A percentile compares a stretch with the other conserved stretches of the same genome.
These are phyloP conservation scores for Oehlia diaphana DNA, from an alignment of 192 early-diverging fungal genomes.

Conservation along the genomic window DNA sequence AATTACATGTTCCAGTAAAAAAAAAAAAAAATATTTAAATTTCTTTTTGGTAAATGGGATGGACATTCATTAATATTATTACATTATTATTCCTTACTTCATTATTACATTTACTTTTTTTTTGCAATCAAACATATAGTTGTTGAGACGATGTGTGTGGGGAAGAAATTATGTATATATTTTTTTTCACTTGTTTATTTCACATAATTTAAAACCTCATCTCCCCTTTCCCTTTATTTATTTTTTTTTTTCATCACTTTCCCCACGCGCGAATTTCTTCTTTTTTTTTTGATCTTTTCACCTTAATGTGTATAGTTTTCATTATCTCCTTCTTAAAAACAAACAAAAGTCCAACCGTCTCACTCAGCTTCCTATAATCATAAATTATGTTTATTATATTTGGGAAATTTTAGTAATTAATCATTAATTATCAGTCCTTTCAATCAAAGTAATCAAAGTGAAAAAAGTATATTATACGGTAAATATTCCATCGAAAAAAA, in stretches of 20 bases:
- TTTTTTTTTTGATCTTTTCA: not conserved
- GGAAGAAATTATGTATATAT: slow-evolving; percentile 7
- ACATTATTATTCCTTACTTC: not conserved
- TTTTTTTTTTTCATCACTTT: not conserved
- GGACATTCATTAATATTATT: slow-evolving; percentile 1
- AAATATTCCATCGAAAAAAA: not conserved
- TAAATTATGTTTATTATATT: not conserved
- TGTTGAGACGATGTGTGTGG: not conserved
- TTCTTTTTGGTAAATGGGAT: slow-evolving; percentile 14
- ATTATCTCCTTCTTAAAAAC: not conserved
- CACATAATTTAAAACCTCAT: not conserved
- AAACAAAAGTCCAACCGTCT: not conserved
- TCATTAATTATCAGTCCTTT: not conserved
- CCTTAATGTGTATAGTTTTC: slow-evolving; percentile 3
- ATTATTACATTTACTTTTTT: slow-evolving; percentile 19
- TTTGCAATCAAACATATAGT: not conserved
- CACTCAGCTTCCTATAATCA: not conserved
- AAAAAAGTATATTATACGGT: not conserved
- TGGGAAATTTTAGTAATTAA: not conserved
- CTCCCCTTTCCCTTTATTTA: not conserved
- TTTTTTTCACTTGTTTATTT: slow-evolving; percentile 6
- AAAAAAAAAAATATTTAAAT: not conserved
- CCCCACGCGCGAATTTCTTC: not conserved
- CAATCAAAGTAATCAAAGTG: not conserved
- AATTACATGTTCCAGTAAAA: not conserved